Evolutionary conservation across 2,329 filamentous ascomycete species (phyloP).

Genomic region (Hypomyces rosellus): DNA sequence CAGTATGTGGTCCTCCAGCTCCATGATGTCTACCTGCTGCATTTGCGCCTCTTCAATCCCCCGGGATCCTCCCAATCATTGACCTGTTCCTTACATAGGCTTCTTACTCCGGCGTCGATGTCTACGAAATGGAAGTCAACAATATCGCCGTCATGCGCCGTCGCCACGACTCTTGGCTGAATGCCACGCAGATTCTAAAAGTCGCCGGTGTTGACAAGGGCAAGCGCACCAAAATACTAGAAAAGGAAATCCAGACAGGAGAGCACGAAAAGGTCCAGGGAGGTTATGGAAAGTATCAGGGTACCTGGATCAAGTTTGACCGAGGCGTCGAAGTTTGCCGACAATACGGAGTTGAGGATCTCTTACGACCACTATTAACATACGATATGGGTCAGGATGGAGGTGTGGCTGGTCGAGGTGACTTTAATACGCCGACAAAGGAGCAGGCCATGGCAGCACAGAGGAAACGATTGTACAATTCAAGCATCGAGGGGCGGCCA

Average conservation of each 20-base stretch:
- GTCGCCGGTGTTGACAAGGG: slow-evolving; percentile 96
- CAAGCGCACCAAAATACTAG: slow-evolving; percentile 92
- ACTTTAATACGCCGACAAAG: slow-evolving; percentile 92
- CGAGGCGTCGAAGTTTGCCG: slow-evolving; percentile 88
- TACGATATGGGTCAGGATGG: slow-evolving; percentile 78
- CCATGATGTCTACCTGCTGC: not conserved
- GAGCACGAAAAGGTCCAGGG: slow-evolving; percentile 98
- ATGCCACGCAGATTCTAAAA: slow-evolving; percentile 97
- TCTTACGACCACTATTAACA: slow-evolving; percentile 66
- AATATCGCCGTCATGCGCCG: slow-evolving; percentile 91
- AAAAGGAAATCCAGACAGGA: slow-evolving; percentile 94
- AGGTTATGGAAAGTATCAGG: slow-evolving; percentile 97
- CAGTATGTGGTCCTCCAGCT: slow-evolving; percentile 35
- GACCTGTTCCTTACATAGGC: slow-evolving; percentile 41
- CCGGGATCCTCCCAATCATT: not conserved
- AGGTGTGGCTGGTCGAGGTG: slow-evolving; percentile 62
- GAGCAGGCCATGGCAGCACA: slow-evolving; percentile 97
- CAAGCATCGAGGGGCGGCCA: slow-evolving; percentile 56
- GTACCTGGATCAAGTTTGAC: slow-evolving; percentile 95
- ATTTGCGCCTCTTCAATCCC: slow-evolving; percentile 13
- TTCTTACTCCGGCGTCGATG: slow-evolving; percentile 89
- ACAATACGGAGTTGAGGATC: slow-evolving; percentile 69
- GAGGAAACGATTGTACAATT: slow-evolving; percentile 84
- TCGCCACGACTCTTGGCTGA: slow-evolving; percentile 90
- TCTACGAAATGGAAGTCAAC: slow-evolving; percentile 98